A percentile compares a stretch with the other conserved stretches of the same genome.
These are phyloP conservation scores for Podila horticola DNA, from an alignment of 192 early-diverging fungal species.

Conservation along the genomic window DNA sequence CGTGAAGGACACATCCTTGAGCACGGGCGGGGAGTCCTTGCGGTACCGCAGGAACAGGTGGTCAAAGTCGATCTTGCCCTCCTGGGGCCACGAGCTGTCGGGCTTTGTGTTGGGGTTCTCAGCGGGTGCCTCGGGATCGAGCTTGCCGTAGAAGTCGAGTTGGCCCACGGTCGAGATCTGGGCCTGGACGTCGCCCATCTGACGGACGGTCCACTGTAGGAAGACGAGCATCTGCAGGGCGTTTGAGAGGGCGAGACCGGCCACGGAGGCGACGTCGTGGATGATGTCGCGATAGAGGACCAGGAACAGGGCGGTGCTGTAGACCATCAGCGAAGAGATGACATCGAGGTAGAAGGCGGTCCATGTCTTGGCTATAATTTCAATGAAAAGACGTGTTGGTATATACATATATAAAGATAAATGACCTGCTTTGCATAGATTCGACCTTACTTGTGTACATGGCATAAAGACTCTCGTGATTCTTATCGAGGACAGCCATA, in stretches of 20 bases:
- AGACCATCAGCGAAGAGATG: conserved; percentile 66
- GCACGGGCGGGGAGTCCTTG: conserved; percentile 31
- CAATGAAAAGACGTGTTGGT: background rate
- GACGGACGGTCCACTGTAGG: conserved; percentile 28
- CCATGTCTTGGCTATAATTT: conserved; percentile 54
- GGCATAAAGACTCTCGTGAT: conserved; percentile 52
- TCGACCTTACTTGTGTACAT: conserved; percentile 59
- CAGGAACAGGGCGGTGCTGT: conserved; percentile 66
- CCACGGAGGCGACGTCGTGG: conserved; percentile 16
- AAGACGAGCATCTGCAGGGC: conserved; percentile 39
- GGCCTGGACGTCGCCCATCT: conserved; percentile 31
- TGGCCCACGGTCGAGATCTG: conserved; percentile 65
- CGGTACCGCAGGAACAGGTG: conserved; percentile 72
- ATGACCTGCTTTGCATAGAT: conserved; percentile 42
- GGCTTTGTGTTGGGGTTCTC: conserved; percentile 46
- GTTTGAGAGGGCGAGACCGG: conserved; percentile 40
- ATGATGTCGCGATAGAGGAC: conserved; percentile 50
- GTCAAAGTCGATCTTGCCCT: conserved; percentile 68
- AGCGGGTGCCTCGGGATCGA: conserved; percentile 74
- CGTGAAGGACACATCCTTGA: conserved; percentile 58
- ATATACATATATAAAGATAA: conserved; percentile 10
- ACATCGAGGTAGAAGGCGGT: conserved; percentile 69
- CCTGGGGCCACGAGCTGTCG: conserved; percentile 61
- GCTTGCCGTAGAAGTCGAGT: conserved; percentile 66
- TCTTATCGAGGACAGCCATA: conserved; percentile 62